Base-by-base conservation (phyloP, 495 filamentous ascomycete species). In the Chaetomium cochliodes region DNA sequence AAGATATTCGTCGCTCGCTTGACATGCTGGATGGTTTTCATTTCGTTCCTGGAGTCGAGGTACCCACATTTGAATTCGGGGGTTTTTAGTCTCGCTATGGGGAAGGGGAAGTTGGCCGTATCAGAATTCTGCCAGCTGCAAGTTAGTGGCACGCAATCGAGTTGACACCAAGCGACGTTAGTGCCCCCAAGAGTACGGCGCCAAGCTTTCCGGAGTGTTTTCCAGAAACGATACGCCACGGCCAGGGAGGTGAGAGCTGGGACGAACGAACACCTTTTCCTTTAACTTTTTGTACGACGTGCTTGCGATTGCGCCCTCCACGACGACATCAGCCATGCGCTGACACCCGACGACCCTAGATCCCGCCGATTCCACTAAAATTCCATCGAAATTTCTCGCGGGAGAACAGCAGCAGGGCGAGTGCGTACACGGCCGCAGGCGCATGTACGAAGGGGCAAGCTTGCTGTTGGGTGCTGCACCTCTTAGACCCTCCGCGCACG, bases 241-340 rank as follows among this genome's bases (percentile, higher is more conserved):
- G 59, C 39, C n/a, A 60, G 46, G 50, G n/a, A 49, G 53, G 49
- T 52, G 63, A 70, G 63, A 44, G 65, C 66, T 67, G 71, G 67
- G 71, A 60, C 72, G 70, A 73, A 73, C 74, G 70, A 73, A 73
- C 74, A 74, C 69, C 69, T 73, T 73, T 76, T 65, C 57, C 65
- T 65, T 37, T 69, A 63, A 65, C 37, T 26, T 69, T 37, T 33
- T 42, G 66, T 72, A 62, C 69, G 63, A 74, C 71, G 58, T 30
- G 65, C 58, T 53, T 60, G 59, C 66, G 54, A 70, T 58, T 60
- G 59, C 62, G 39, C 46, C 51, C 33, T 58, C 68, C 44, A 54
- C 58, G 57, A 47, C 53, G 41, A 53, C 49, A 51, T 30, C 67
- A 67, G 68, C 68, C 42, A 74, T 75, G 73, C 60, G 65, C 69